These are phyloP conservation scores for Clathrospora elynae DNA, from an alignment of 2,329 filamentous ascomycete genomes.

Conservation along the genomic window DNA sequence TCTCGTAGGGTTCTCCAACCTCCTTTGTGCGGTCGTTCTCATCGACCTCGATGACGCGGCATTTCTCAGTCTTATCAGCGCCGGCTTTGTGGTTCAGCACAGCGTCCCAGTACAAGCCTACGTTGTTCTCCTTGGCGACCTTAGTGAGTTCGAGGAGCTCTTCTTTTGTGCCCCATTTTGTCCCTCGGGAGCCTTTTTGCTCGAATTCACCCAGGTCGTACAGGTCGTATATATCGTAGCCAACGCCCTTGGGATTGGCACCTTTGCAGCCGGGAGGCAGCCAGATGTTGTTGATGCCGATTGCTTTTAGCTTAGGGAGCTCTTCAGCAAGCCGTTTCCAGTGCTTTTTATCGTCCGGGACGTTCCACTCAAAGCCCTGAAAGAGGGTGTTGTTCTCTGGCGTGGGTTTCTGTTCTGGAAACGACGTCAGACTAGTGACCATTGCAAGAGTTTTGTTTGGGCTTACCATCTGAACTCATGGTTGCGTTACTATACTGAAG, in stretches of 20 bases:
- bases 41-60: slow-evolving; percentile 68
- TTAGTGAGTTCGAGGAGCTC: slow-evolving; percentile 62
- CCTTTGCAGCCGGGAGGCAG: slow-evolving; percentile 75
- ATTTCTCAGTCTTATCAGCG: slow-evolving; percentile 68
- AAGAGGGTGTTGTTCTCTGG: slow-evolving; percentile 58
- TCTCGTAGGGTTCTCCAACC: slow-evolving; percentile 62
- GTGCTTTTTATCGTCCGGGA: slow-evolving; percentile 63
- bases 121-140: slow-evolving; percentile 57
- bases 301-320: slow-evolving; percentile 60
- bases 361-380: slow-evolving; percentile 76
- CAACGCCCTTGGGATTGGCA: slow-evolving; percentile 64
- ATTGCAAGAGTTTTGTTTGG: background rate
- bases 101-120: slow-evolving; percentile 70
- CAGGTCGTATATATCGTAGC: slow-evolving; percentile 67
- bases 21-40: slow-evolving; percentile 61
- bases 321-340: slow-evolving; percentile 63
- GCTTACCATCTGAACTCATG: slow-evolving; percentile 39
- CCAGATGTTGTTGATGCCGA: slow-evolving; percentile 64
- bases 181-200: slow-evolving; percentile 66
- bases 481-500: background rate
- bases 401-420: slow-evolving; percentile 37
- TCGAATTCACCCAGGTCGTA: slow-evolving; percentile 75
- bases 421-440: background rate
- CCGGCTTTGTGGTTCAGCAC: slow-evolving; percentile 75
- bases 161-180: slow-evolving; percentile 71